Evolutionary conservation across 139 green algal genomes (phyloP).

Genomic region (Coccomyxa sp.): DNA sequence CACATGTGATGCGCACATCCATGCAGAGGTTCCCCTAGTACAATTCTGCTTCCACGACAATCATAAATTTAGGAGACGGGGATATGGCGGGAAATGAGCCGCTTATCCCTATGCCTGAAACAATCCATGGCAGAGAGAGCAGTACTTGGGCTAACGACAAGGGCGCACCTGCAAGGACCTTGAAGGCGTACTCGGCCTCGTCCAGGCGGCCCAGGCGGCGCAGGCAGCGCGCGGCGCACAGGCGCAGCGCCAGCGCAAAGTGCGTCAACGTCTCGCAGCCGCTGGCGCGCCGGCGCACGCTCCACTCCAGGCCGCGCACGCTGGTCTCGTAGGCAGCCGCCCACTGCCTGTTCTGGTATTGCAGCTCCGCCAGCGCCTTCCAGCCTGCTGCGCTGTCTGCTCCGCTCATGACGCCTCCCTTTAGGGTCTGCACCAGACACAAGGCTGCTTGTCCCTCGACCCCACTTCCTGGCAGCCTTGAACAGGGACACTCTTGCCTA

Average conservation of each 20-base stretch:
- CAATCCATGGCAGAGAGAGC: no score
- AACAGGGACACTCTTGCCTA: no score
- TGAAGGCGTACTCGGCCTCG: conserved; percentile 49
- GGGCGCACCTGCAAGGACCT: conserved; percentile 29
- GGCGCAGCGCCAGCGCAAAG: conserved; percentile 43
- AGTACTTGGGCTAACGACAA: no score
- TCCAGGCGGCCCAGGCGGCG: conserved; percentile 43
- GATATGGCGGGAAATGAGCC: no score
- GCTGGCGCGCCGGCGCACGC: conserved; percentile 20
- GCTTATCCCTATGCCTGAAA: no score
- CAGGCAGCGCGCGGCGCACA: conserved; percentile 42
- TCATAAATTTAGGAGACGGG: no score
- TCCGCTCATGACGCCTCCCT: conserved; percentile 20
- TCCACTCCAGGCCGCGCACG: conserved; percentile 26
- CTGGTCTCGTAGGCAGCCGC: conserved; percentile 17
- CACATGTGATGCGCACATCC: no score
- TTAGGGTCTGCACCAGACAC: conserved; percentile 31
- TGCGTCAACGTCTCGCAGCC: conserved; percentile 51
- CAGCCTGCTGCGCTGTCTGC: conserved; percentile 40
- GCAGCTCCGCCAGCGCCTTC: conserved; percentile 54
- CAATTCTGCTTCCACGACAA: no score
- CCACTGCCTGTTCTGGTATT: conserved; percentile 48
- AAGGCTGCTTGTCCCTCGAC: no score
- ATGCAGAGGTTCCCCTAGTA: no score
- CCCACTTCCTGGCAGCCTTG: no score